Conservation (phyloP, 2,329 filamentous ascomycete genomes). For the Didymella sp. region DNA sequence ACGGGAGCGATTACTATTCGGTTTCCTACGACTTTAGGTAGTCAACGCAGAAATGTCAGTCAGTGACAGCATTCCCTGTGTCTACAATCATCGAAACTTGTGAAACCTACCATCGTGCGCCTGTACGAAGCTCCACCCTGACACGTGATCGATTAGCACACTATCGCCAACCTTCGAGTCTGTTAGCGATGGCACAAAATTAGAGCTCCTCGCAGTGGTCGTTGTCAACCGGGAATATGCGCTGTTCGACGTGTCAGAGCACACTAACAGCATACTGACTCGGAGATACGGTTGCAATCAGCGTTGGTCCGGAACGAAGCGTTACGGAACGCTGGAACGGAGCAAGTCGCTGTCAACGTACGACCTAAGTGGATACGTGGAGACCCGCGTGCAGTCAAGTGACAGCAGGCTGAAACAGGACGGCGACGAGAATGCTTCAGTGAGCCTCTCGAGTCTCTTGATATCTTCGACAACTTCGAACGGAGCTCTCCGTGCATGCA, state of each 20-base stretch:
- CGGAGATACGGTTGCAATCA: slow-evolving; percentile 7
- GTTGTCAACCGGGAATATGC: not conserved
- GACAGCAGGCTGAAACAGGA: slow-evolving; percentile 1
- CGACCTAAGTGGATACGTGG: not conserved
- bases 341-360: slow-evolving; percentile 1
- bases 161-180: not conserved
- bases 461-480: not conserved
- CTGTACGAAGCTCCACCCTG: not conserved
- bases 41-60: slow-evolving; percentile 27
- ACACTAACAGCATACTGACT: not conserved
- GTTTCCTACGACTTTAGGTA: slow-evolving; percentile 23
- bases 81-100: not conserved
- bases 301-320: slow-evolving; percentile 5
- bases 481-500: slow-evolving; percentile 2
- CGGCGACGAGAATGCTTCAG: not conserved
- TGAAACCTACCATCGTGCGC: not conserved
- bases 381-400: not conserved
- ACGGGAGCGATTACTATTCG: slow-evolving; percentile 20
- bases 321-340: slow-evolving; percentile 8
- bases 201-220: not conserved
- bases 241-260: not conserved
- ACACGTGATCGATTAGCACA: not conserved
- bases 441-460: not conserved
- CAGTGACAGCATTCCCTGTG: slow-evolving; percentile 2
- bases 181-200: not conserved